Conservation (phyloP, 2,329 filamentous ascomycete species). For the Claviceps pazoutovae region DNA sequence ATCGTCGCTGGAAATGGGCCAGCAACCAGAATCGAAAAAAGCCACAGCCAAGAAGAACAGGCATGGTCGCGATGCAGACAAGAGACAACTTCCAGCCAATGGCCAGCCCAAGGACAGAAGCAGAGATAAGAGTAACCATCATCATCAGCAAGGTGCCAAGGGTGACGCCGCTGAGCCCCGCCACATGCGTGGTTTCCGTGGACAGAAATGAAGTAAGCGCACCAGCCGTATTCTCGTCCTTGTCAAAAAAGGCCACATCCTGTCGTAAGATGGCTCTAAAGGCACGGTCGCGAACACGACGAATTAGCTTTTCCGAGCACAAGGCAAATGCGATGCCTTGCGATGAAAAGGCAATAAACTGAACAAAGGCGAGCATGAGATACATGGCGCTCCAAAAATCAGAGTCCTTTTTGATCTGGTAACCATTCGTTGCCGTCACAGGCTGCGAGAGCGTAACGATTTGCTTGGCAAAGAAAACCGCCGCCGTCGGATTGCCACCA, state of each 20-base stretch:
- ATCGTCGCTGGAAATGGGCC: conserved; percentile 61
- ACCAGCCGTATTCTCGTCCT: conserved; percentile 76
- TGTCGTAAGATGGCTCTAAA: conserved; percentile 85
- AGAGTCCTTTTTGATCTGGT: conserved; percentile 50
- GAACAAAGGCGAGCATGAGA: conserved; percentile 64
- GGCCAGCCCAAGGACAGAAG: conserved; percentile 54
- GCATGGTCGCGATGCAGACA: conserved; percentile 67
- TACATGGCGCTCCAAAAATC: conserved; percentile 88
- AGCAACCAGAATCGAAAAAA: conserved; percentile 81
- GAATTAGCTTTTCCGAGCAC: conserved; percentile 75
- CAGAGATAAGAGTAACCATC: conserved; percentile 61
- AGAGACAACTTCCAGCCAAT: conserved; percentile 82
- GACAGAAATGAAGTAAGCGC: conserved; percentile 79
- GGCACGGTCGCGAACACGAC: conserved; percentile 65
- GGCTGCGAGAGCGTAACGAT: conserved; percentile 54
- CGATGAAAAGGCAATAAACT: conserved; percentile 51
- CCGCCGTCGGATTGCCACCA: conserved; percentile 56
- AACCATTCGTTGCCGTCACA: conserved; percentile 34
- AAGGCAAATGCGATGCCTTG: conserved; percentile 68
- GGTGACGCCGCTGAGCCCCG: conserved; percentile 75
- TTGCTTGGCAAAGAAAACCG: conserved; percentile 77
- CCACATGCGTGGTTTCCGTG: conserved; percentile 77
- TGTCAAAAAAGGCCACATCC: conserved; percentile 85
- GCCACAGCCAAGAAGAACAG: conserved; percentile 64
- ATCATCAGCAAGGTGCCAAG: conserved; percentile 78